phyloP scores from a whole-genome alignment of 495 filamentous ascomycete genomes.

The Penicillium soppii region DNA sequence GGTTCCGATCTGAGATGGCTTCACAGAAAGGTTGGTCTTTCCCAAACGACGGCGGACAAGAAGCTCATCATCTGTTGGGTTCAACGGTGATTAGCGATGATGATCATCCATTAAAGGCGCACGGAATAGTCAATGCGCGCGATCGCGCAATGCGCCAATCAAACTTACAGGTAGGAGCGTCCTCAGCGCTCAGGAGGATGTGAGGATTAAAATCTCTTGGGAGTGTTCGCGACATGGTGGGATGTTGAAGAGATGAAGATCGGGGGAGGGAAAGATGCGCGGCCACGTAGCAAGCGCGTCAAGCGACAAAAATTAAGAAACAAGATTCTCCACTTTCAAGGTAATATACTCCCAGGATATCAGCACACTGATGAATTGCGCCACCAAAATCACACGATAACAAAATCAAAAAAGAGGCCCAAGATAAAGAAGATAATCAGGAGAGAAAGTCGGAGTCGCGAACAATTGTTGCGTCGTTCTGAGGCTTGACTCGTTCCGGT shows the following conservation, averaged over 20 bases:
- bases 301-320: constrained; percentile 10
- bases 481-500: constrained; percentile 27
- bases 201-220: constrained; percentile 75
- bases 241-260: constrained; percentile 6
- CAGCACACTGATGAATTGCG: background rate
- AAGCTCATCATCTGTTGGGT: constrained; percentile 69
- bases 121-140: constrained; percentile 8
- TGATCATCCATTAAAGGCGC: background rate
- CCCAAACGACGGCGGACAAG: constrained; percentile 83
- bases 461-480: constrained; percentile 12
- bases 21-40: constrained; percentile 86
- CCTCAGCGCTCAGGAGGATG: constrained; percentile 68
- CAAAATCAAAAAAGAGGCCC: constrained; percentile 8
- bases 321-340: constrained; percentile 1
- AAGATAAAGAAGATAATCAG: constrained; percentile 23
- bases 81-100: constrained; percentile 26
- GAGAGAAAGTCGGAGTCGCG: constrained; percentile 24
- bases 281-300: constrained; percentile 54
- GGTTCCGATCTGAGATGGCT: constrained; percentile 62
- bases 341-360: no score
- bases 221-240: constrained; percentile 63
- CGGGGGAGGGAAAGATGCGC: constrained; percentile 21
- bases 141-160: constrained; percentile 21
- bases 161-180: constrained; percentile 62
- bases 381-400: background rate